These are phyloP conservation scores for Fusarium sp. DNA, from an alignment of 2,329 filamentous ascomycete species.

Conservation along the genomic window DNA sequence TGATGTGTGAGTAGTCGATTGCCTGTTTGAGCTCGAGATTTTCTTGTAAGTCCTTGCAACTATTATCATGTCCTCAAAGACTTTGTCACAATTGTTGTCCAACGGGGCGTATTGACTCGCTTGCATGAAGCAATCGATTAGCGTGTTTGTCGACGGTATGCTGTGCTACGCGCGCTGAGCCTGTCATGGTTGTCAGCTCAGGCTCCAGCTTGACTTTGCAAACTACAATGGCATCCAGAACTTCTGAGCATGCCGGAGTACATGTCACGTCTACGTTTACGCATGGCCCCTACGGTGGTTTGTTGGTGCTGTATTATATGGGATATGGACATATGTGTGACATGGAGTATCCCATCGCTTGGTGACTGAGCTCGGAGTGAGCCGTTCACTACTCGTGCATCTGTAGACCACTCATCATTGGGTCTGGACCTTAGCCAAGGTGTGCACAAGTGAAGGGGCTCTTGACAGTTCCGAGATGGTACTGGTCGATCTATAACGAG, in stretches of 20 bases:
- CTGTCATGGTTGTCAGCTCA: background rate
- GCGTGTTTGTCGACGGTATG: too few species aligned
- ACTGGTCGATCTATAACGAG: slow-evolving; percentile 31
- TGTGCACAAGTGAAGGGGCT: slow-evolving; percentile 31
- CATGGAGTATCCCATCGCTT: slow-evolving; percentile 32
- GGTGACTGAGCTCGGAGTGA: slow-evolving; percentile 9
- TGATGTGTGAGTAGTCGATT: background rate
- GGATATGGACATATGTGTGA: slow-evolving; percentile 41
- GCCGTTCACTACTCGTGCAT: background rate
- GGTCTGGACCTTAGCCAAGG: slow-evolving; percentile 18
- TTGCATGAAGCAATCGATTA: background rate
- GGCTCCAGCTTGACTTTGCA: background rate
- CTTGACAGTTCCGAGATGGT: slow-evolving; percentile 35
- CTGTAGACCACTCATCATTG: slow-evolving; percentile 1
- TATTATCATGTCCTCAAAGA: background rate
- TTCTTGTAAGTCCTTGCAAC: background rate
- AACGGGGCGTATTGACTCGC: background rate
- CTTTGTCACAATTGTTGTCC: background rate
- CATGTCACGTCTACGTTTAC: slow-evolving; percentile 45
- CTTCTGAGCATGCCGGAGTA: background rate
- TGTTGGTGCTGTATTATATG: slow-evolving; percentile 41
- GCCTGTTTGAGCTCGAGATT: background rate
- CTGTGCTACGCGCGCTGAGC: background rate
- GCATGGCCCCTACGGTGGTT: slow-evolving; percentile 45
- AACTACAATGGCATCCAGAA: background rate